These are phyloP conservation scores for Rhipidocladum racemiflorum DNA, from an alignment of 176 grass and related monocot genomes.

Conservation along the genomic window DNA sequence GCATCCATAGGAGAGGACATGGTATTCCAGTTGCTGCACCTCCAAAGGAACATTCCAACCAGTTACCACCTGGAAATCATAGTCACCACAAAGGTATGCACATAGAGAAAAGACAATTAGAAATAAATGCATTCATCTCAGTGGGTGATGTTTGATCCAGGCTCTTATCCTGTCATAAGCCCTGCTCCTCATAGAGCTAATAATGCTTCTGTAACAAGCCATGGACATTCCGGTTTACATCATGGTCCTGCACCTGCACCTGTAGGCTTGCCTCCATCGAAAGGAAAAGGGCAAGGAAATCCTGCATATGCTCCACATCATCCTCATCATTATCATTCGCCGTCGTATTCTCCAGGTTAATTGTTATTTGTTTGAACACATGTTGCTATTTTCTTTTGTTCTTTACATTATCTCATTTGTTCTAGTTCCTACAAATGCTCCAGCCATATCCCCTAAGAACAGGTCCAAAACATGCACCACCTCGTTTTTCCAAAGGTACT, in stretches of 20 bases:
- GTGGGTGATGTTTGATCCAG: slow-evolving; percentile 42
- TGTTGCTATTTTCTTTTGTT: slow-evolving; percentile 9
- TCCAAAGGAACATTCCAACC: slow-evolving; percentile 42
- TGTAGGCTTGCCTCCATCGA: slow-evolving; percentile 39
- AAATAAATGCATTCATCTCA: slow-evolving; percentile 14
- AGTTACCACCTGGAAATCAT: slow-evolving; percentile 38
- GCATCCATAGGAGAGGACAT: slow-evolving; percentile 36
- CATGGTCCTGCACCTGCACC: slow-evolving; percentile 54
- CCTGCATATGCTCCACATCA: slow-evolving; percentile 52
- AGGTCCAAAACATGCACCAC: slow-evolving; percentile 30
- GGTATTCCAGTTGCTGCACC: slow-evolving; percentile 51
- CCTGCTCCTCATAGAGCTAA: slow-evolving; percentile 51
- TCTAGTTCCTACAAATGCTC: slow-evolving; percentile 43
- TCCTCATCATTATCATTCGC: slow-evolving; percentile 26
- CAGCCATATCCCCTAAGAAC: slow-evolving; percentile 32
- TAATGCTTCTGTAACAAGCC: slow-evolving; percentile 40
- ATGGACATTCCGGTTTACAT: slow-evolving; percentile 44
- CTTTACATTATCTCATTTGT: slow-evolving; percentile 26
- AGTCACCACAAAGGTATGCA: slow-evolving; percentile 41
- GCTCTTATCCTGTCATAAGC: slow-evolving; percentile 56
- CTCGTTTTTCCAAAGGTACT: slow-evolving; percentile 24
- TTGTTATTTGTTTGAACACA: slow-evolving; percentile 15
- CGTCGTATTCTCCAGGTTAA: slow-evolving; percentile 56
- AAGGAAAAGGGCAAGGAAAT: slow-evolving; percentile 38
- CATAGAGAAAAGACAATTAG: slow-evolving; percentile 4